phyloP scores from a whole-genome alignment of 148 eudicot genomes.

The Chenopodium suecicum region DNA sequence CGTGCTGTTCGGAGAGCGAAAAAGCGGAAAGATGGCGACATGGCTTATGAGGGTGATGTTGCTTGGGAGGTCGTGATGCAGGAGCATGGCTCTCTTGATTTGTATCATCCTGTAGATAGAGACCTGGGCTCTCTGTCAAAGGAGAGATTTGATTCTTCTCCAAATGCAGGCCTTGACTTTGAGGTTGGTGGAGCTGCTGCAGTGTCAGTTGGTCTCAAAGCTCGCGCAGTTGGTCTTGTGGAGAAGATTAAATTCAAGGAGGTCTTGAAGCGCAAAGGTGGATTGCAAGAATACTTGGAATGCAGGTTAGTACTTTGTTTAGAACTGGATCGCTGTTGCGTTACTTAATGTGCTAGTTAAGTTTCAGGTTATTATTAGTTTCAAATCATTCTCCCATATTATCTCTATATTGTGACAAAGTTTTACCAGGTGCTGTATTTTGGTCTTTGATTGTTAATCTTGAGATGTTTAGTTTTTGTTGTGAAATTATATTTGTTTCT shows the following conservation, averaged over 20 bases:
- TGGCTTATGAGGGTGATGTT: constrained; percentile 94
- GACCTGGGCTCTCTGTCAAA: constrained; percentile 38
- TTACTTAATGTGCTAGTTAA: not conserved
- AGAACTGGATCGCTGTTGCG: constrained; percentile 7
- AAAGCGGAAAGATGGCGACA: constrained; percentile 82
- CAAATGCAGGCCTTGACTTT: constrained; percentile 39
- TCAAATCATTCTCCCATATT: not conserved
- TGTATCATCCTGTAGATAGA: constrained; percentile 39
- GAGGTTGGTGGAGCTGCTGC: constrained; percentile 67
- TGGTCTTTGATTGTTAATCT: not conserved
- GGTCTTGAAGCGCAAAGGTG: constrained; percentile 81
- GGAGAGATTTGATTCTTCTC: constrained; percentile 37
- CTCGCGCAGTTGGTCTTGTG: constrained; percentile 67
- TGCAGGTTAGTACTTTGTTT: constrained; percentile 71
- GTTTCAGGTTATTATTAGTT: constrained; percentile 1
- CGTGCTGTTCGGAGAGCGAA: constrained; percentile 67
- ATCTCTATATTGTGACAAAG: not conserved
- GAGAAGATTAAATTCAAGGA: constrained; percentile 95
- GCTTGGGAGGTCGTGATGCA: constrained; percentile 75
- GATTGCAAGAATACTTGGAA: constrained; percentile 72
- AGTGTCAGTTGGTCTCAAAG: constrained; percentile 83
- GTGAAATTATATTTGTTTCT: not conserved
- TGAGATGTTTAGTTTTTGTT: constrained; percentile 5
- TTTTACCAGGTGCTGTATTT: constrained; percentile 4
- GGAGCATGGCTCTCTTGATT: constrained; percentile 43